A percentile compares a stretch with the other conserved stretches of the same genome.
phyloP scores from a whole-genome alignment of 352 stramenopile genomes.

The Pelagophyceae sp. region DNA sequence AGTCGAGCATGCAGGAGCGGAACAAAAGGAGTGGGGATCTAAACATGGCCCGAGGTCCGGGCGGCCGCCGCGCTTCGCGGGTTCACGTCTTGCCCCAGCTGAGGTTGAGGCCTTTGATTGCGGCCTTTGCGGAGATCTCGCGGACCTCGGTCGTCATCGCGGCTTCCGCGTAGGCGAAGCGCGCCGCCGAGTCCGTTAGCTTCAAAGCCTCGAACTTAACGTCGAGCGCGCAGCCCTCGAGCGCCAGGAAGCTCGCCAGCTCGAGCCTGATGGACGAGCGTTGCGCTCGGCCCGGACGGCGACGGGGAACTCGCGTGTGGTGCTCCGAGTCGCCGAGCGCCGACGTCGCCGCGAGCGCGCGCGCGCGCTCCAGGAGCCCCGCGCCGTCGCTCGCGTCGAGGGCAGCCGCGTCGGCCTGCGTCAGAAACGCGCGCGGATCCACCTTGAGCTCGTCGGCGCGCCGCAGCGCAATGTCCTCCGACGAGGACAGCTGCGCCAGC shows the following conservation, averaged over 20 bases:
- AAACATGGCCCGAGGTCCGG: too few species aligned
- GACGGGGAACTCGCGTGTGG: not conserved
- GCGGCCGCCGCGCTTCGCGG: too few species aligned
- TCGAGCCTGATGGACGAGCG: not conserved
- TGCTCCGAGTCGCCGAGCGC: not conserved
- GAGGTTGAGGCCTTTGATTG: not conserved
- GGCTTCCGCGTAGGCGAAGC: not conserved
- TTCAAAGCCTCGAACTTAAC: not conserved
- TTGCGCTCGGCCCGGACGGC: not conserved
- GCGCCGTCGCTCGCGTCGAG: not conserved
- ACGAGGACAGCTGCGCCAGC: too few species aligned
- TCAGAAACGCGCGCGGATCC: constrained; percentile 9
- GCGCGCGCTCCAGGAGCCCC: not conserved
- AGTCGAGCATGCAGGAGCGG: too few species aligned
- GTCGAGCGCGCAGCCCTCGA: constrained; percentile 4
- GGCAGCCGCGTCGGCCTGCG: not conserved
- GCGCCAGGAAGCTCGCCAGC: not conserved
- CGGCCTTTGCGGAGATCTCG: constrained; percentile 9
- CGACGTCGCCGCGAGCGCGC: not conserved
- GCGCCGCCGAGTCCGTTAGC: not conserved
- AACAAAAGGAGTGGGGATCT: too few species aligned
- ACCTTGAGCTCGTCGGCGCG: not conserved
- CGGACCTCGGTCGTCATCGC: not conserved
- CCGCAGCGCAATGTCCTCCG: not conserved
- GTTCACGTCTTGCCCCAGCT: constrained; percentile 17